Conservation (phyloP, 1,284 basidiomycete genomes). For the Sanguinoderma infundibulare region DNA sequence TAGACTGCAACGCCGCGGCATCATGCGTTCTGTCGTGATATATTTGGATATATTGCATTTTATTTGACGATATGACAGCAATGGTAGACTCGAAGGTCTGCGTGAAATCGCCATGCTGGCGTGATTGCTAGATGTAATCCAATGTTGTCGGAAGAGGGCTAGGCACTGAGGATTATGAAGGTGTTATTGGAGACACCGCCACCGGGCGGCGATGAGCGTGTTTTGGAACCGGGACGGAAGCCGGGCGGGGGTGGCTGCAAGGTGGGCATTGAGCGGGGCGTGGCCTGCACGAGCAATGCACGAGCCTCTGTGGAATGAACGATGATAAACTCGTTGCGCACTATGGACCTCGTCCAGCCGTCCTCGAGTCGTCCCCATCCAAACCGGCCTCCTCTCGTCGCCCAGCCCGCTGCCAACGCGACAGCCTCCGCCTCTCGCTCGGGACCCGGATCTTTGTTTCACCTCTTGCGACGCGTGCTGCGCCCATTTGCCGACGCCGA, state of each 20-base stretch:
- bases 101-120: too few relatives aligned
- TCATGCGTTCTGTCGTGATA: too few relatives aligned
- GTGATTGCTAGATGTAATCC: neutral
- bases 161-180: neutral
- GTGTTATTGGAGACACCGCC: slow-evolving; percentile 3
- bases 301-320: neutral
- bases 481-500: neutral
- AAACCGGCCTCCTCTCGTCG: neutral
- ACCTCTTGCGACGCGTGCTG: neutral
- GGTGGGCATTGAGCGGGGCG: neutral
- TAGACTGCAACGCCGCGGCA: too few relatives aligned
- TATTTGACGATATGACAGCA: too few relatives aligned
- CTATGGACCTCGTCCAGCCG: slow-evolving; percentile 11
- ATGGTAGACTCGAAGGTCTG: too few relatives aligned
- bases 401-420: slow-evolving; percentile 9
- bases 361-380: neutral
- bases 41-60: too few relatives aligned
- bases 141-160: neutral
- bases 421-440: slow-evolving; percentile 6
- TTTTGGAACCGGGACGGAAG: neutral
- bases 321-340: slow-evolving; percentile 14
- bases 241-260: neutral
- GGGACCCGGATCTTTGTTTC: slow-evolving; percentile 18
- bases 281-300: slow-evolving; percentile 17
- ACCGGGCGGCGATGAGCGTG: slow-evolving; percentile 2